Percentiles rank a stretch among this genome's conserved stretches.
Evolutionary conservation across 2,329 filamentous ascomycete species (phyloP).

Genomic region (Fusarium algeriense): DNA sequence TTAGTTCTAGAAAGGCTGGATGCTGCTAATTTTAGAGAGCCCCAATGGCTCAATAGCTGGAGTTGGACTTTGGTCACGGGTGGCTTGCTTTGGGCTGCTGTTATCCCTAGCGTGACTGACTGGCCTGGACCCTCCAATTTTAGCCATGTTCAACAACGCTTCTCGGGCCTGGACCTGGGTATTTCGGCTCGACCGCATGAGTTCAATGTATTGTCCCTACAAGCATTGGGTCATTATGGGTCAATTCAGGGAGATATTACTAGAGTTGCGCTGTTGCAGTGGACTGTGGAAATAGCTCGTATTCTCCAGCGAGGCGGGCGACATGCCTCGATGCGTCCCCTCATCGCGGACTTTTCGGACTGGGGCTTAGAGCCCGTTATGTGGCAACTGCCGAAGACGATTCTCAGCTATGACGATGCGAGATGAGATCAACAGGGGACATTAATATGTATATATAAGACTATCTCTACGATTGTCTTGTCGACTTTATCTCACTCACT

Average conservation of each 20-base stretch:
- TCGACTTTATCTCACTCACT: conserved; percentile 1
- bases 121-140: conserved; percentile 5
- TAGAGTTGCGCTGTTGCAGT: neutral
- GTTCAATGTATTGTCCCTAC: neutral
- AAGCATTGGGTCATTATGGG: neutral
- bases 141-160: neutral
- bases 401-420: conserved; percentile 16
- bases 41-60: neutral
- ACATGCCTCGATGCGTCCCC: neutral
- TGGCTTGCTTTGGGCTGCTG: conserved; percentile 2
- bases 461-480: neutral
- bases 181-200: neutral
- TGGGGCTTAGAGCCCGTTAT: neutral
- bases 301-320: conserved; percentile 1
- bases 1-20: conserved; percentile 11
- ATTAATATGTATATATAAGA: conserved; percentile 37
- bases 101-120: conserved; percentile 6
- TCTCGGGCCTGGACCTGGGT: neutral
- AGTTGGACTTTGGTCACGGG: neutral
- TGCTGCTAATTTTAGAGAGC: conserved; percentile 15
- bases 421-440: neutral
- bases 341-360: neutral
- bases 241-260: neutral
- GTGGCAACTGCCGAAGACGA: conserved; percentile 1
- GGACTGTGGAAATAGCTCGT: conserved; percentile 9